These are phyloP conservation scores for Dipodascus geniculatus DNA, from an alignment of 805 yeast genomes.

Conservation along the genomic window DNA sequence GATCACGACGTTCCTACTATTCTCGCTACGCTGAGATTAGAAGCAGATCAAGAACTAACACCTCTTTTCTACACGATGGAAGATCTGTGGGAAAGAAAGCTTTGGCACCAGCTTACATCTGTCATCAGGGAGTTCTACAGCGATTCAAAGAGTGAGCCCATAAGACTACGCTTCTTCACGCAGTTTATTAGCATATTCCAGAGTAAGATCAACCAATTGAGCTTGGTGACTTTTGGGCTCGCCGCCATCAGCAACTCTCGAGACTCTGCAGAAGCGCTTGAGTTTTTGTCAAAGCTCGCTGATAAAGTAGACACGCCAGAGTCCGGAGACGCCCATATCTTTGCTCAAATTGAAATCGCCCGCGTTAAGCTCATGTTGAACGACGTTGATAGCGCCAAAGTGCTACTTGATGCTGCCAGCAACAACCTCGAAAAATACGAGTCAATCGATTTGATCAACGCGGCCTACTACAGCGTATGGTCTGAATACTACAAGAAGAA, in stretches of 20 bases:
- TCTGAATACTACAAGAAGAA: constrained; percentile 64
- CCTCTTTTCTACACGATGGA: constrained; percentile 59
- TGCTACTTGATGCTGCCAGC: constrained; percentile 50
- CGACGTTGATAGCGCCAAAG: constrained; percentile 48
- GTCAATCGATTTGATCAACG: constrained; percentile 55
- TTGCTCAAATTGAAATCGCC: constrained; percentile 63
- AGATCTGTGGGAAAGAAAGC: constrained; percentile 74
- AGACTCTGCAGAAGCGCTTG: constrained; percentile 37
- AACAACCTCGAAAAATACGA: constrained; percentile 45
- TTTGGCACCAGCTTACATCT: constrained; percentile 90
- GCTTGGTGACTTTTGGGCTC: constrained; percentile 65
- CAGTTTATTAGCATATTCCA: constrained; percentile 58
- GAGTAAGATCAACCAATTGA: constrained; percentile 65
- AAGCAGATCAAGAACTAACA: constrained; percentile 52
- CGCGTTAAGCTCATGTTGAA: constrained; percentile 50
- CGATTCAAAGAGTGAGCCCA: constrained; percentile 36
- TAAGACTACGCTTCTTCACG: constrained; percentile 57
- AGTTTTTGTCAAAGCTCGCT: constrained; percentile 34
- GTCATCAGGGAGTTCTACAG: constrained; percentile 50
- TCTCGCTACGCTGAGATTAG: constrained; percentile 51
- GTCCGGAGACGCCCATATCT: constrained; percentile 39
- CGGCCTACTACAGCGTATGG: constrained; percentile 72
- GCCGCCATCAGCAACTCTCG: constrained; percentile 35
- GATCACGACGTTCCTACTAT: constrained; percentile 34
- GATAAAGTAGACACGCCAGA: constrained; percentile 33